These are phyloP conservation scores for Begonia peltatifolia DNA, from an alignment of 306 rosid genomes.

Conservation along the genomic window DNA sequence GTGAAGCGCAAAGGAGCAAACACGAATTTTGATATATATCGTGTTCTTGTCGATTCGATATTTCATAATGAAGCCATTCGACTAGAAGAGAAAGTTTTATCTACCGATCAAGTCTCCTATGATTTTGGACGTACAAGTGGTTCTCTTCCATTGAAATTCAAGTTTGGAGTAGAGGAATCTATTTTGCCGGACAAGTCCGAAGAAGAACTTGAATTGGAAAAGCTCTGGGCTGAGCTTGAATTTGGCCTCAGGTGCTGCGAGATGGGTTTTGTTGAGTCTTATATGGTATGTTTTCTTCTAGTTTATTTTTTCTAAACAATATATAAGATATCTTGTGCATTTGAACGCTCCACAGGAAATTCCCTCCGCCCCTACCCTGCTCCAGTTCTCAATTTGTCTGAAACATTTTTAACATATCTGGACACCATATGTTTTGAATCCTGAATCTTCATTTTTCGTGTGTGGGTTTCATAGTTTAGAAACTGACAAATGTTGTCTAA, in stretches of 20 bases:
- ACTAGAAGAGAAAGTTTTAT: conserved; percentile 11
- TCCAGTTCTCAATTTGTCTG: too few species aligned
- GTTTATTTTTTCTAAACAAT: too few species aligned
- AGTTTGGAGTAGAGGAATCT: conserved; percentile 7
- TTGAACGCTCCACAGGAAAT: too few species aligned
- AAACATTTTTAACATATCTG: too few species aligned
- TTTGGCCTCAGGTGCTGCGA: conserved; percentile 10
- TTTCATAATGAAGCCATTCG: conserved; percentile 7
- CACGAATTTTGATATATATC: neutral
- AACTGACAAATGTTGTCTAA: too few species aligned
- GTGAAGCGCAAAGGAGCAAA: neutral
- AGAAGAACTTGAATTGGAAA: conserved; percentile 18
- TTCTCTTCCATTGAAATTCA: conserved; percentile 15
- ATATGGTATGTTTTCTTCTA: conserved; percentile 10
- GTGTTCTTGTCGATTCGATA: conserved; percentile 21
- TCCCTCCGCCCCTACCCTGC: too few species aligned
- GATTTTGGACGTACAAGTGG: neutral
- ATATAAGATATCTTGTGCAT: too few species aligned
- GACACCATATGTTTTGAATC: too few species aligned
- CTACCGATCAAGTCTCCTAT: neutral
- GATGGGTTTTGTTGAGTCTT: conserved; percentile 7
- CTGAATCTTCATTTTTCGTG: too few species aligned
- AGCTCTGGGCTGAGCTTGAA: conserved; percentile 20
- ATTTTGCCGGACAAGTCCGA: conserved; percentile 10
- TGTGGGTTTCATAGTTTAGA: too few species aligned